Base-by-base conservation (phyloP, 768 basidiomycete genomes). In the Boletus vinaceobasis region DNA sequence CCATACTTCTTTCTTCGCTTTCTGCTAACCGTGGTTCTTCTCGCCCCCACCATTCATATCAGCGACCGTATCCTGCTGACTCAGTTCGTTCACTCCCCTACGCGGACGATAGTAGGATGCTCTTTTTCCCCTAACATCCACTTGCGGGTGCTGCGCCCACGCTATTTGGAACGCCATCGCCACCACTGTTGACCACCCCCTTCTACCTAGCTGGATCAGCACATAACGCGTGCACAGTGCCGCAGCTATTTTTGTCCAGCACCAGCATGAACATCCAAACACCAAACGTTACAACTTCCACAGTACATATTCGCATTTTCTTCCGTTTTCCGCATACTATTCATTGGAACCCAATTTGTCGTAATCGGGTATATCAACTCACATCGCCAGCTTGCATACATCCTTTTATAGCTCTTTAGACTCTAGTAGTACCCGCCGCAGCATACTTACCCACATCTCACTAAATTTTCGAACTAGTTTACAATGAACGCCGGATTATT, bases 201-300 rank as follows among this genome's bases (percentile, higher is more conserved):
- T 74, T 71, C 56, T 66, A 72, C 44, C 68, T 73, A 19, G 26
- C 57, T 14, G 56, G 58, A 44, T 50, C 53, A 26, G 48, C 45
- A 43, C 37, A 55, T 38, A 49, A 46, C 26, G 31, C 52, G 9
- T 58, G 48, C 36, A 38, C 49, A 47, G 44, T n/a, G n/a, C n/a
- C n/a, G n/a, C 53, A 55, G 21, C 29, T 55, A 53, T 32, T 14
- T 14, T 42, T 23, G 35, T 39, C 33, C 39, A 37, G 38, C 31
- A n/a, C 27, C 37, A 14, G 38, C 48, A 66, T 47, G 32, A 37
- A 52, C 39, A 47, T 40, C 19, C 29, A 13, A 35, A 45, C 39
- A 48, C 37, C 19, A 26, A 51, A 52, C 37, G 11, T 46, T 57
- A 48, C 57, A 48, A 38, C 46, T 65, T 67, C 17, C 33, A 36